Evolutionary conservation across 2,329 filamentous ascomycete genomes (phyloP).

Genomic region (Plectosphaerella cucumerina): DNA sequence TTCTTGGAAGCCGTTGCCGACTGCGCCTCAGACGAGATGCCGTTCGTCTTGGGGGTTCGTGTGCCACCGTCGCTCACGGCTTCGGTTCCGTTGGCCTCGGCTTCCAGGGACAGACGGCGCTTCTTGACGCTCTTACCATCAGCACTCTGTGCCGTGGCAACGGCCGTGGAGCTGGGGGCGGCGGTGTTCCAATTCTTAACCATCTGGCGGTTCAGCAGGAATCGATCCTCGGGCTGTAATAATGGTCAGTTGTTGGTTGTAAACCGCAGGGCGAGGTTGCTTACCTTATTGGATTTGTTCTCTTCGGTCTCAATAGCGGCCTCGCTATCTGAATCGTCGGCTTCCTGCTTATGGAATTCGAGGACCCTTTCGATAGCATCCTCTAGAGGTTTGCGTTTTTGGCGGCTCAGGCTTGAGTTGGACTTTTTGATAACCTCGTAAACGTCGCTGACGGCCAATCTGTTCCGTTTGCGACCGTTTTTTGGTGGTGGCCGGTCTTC

Average conservation of each 20-base stretch:
- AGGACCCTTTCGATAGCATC: conserved; percentile 82
- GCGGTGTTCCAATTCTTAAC: conserved; percentile 32
- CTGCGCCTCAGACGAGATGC: neutral
- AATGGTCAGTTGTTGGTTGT: conserved; percentile 8
- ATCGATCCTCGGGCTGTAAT: conserved; percentile 27
- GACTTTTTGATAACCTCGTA: conserved; percentile 72
- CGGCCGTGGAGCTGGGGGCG: conserved; percentile 1
- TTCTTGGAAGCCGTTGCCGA: conserved; percentile 4
- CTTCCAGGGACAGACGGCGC: conserved; percentile 11
- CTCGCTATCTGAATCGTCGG: conserved; percentile 47
- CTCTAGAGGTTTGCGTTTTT: conserved; percentile 77
- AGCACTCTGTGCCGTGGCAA: conserved; percentile 6
- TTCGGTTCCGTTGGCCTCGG: conserved; percentile 7
- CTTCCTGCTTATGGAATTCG: conserved; percentile 64
- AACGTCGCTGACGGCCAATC: conserved; percentile 54
- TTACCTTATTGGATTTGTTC: conserved; percentile 15
- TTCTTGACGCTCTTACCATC: conserved; percentile 19
- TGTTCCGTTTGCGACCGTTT: conserved; percentile 14
- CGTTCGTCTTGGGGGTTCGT: conserved; percentile 3
- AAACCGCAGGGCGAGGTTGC: too few species aligned
- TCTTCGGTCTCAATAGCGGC: conserved; percentile 38
- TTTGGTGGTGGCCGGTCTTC: conserved; percentile 52
- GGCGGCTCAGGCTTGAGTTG: conserved; percentile 80
- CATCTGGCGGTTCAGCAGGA: conserved; percentile 37
- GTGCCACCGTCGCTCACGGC: conserved; percentile 6